Percentiles rank a stretch among this genome's conserved stretches.
These are phyloP conservation scores for Paraurostyla sp. DNA, from an alignment of 73 alveolate genomes.

Conservation along the genomic window DNA sequence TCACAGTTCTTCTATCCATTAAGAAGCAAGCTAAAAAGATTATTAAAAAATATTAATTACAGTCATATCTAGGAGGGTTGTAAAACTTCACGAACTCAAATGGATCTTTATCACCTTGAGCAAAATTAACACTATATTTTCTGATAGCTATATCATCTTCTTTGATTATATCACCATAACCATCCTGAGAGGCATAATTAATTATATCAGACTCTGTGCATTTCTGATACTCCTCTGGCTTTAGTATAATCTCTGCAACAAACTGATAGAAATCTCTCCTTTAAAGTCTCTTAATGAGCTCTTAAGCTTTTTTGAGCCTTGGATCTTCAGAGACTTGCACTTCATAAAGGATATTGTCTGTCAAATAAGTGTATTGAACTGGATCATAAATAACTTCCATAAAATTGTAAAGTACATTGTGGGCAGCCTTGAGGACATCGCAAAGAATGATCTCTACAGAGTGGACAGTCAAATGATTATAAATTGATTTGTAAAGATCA, in stretches of 20 bases:
- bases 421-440: conserved; percentile 71
- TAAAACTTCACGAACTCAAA: conserved; percentile 70
- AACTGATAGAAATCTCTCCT: conserved; percentile 67
- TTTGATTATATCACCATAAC: conserved; percentile 12
- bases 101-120: conserved; percentile 71
- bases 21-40: not conserved
- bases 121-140: conserved; percentile 62
- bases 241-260: conserved; percentile 56
- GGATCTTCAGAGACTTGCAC: conserved; percentile 59
- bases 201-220: conserved; percentile 59
- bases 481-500: conserved; percentile 65
- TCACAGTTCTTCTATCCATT: conserved; percentile 25
- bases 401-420: conserved; percentile 57
- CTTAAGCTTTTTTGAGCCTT: conserved; percentile 52
- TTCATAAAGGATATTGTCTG: conserved; percentile 67
- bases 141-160: conserved; percentile 60
- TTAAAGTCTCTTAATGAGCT: conserved; percentile 60
- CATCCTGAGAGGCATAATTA: conserved; percentile 32
- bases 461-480: conserved; percentile 65
- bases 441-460: conserved; percentile 61
- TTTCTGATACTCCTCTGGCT: not conserved
- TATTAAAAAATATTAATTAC: not conserved
- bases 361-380: conserved; percentile 52
- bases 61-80: not conserved
- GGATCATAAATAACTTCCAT: conserved; percentile 56